Evolutionary conservation across 495 filamentous ascomycete species (phyloP).

Genomic region (Penicillium taxi): DNA sequence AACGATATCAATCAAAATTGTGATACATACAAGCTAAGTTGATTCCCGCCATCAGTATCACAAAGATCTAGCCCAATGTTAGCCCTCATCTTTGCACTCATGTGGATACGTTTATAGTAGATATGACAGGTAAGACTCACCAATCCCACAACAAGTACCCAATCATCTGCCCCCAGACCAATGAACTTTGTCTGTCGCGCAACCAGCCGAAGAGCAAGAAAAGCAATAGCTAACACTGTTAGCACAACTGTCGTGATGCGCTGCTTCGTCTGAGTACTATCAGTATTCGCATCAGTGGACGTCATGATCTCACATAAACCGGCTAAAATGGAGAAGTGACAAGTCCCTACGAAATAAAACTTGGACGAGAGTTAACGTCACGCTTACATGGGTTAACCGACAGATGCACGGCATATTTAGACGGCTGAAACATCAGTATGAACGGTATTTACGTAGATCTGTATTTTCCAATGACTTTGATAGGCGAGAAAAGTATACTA

Average conservation of each 20-base stretch:
- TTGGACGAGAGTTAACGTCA: no score
- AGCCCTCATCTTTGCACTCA: background rate
- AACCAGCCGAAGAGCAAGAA: background rate
- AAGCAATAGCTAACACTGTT: background rate
- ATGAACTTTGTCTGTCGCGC: background rate
- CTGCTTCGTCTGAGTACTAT: slow-evolving; percentile 1
- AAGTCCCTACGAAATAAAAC: no score
- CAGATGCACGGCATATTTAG: no score
- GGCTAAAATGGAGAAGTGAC: no score
- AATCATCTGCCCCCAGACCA: background rate
- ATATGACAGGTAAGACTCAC: background rate
- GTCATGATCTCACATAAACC: no score
- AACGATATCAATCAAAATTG: background rate
- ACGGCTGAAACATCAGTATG: no score
- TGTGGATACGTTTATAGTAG: no score
- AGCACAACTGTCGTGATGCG: slow-evolving; percentile 1
- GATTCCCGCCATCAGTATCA: background rate
- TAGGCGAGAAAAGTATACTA: no score
- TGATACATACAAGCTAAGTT: slow-evolving; percentile 1
- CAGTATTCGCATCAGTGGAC: background rate
- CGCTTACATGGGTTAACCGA: no score
- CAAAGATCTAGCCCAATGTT: background rate
- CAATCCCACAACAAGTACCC: background rate
- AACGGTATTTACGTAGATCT: no score
- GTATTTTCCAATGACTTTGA: no score